A percentile compares a stretch with the other conserved stretches of the same genome.
Conservation (phyloP, 202 grass and related monocot genomes). For the Zizania palustris region DNA sequence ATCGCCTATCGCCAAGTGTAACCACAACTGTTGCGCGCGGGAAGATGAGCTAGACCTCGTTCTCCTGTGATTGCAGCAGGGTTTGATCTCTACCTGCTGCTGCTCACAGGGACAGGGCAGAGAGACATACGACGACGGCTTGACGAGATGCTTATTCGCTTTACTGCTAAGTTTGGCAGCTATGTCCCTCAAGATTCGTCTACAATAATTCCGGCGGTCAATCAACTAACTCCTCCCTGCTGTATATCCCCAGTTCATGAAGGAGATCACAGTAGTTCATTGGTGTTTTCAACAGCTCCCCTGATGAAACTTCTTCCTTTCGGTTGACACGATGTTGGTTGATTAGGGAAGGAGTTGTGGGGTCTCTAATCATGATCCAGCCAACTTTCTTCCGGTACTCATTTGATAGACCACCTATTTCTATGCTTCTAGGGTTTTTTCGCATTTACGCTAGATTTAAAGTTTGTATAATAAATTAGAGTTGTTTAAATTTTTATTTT, state of each 20-base stretch:
- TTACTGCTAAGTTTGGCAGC: slow-evolving; percentile 95
- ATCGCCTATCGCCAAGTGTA: slow-evolving; percentile 59
- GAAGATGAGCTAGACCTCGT: slow-evolving; percentile 76
- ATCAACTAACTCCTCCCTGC: slow-evolving; percentile 85
- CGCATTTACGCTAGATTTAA: too few species aligned
- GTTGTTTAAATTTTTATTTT: too few species aligned
- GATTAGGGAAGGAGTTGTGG: slow-evolving; percentile 89
- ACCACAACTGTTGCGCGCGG: slow-evolving; percentile 75
- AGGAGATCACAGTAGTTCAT: slow-evolving; percentile 99
- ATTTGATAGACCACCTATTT: slow-evolving; percentile 92
- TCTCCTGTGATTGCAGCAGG: slow-evolving; percentile 76
- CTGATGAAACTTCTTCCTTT: slow-evolving; percentile 93
- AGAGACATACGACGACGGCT: slow-evolving; percentile 90
- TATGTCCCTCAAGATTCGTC: slow-evolving; percentile 91
- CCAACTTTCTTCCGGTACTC: slow-evolving; percentile 97
- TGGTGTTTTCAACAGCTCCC: slow-evolving; percentile 94
- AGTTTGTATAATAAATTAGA: too few species aligned
- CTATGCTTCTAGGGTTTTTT: slow-evolving; percentile 62
- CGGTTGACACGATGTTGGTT: slow-evolving; percentile 95
- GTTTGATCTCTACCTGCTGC: slow-evolving; percentile 96
- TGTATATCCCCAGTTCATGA: slow-evolving; percentile 98
- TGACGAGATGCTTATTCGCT: slow-evolving; percentile 98
- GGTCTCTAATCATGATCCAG: slow-evolving; percentile 94
- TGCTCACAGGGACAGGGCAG: slow-evolving; percentile 72
- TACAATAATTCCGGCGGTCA: slow-evolving; percentile 87